Evolutionary conservation across 768 basidiomycete species (phyloP).

Genomic region (Pholiota microspora): DNA sequence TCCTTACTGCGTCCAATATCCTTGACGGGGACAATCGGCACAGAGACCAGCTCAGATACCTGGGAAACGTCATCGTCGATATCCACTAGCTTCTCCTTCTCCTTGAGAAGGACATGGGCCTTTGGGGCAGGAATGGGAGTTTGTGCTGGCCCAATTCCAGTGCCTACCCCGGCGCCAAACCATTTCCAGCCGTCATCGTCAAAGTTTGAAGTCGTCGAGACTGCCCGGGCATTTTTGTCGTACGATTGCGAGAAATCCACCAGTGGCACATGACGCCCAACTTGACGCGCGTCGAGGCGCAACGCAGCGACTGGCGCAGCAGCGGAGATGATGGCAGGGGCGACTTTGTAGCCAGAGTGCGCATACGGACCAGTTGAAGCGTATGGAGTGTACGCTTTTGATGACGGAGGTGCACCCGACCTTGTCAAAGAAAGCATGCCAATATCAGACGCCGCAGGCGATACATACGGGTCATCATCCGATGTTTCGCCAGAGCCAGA

Average conservation of each 20-base stretch:
- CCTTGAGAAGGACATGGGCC: background rate
- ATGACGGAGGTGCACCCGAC: background rate
- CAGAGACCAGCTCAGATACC: background rate
- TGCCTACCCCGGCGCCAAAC: slow-evolving; percentile 2
- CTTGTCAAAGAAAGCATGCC: slow-evolving; percentile 8
- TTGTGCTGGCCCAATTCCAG: background rate
- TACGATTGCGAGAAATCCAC: slow-evolving; percentile 12
- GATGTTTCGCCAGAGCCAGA: slow-evolving; percentile 5
- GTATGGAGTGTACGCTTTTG: background rate
- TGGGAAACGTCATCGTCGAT: background rate
- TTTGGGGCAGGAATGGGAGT: background rate
- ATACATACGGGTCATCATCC: slow-evolving; percentile 13
- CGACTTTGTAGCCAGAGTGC: background rate
- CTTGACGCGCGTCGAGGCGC: slow-evolving; percentile 1
- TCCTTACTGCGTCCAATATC: background rate
- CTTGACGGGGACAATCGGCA: too few species aligned
- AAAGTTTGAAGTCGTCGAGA: background rate
- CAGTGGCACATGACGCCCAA: slow-evolving; percentile 16
- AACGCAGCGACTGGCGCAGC: background rate
- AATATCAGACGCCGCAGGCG: slow-evolving; percentile 22
- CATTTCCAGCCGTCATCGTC: slow-evolving; percentile 16
- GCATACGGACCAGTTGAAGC: background rate
- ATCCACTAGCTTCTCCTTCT: background rate
- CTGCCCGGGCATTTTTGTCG: background rate
- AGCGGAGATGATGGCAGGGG: background rate